Evolutionary conservation across 345 rosid genomes (phyloP).

Genomic region (Citrus reticulata): DNA sequence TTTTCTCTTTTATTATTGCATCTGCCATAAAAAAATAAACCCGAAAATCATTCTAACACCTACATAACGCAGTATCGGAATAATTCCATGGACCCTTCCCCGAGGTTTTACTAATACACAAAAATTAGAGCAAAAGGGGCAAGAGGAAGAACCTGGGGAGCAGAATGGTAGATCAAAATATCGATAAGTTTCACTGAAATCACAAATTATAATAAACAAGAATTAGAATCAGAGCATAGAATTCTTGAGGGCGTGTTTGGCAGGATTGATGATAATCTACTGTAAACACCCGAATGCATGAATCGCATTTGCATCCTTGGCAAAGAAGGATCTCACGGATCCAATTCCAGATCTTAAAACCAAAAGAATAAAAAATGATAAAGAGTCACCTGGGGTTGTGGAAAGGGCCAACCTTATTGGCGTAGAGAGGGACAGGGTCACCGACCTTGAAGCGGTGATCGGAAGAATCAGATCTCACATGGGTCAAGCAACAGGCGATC

Average conservation of each 20-base stretch:
- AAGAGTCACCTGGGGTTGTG: conserved; percentile 35
- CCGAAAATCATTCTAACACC: neutral
- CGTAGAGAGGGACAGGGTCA: conserved; percentile 35
- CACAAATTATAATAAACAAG: neutral
- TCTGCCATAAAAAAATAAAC: conserved; percentile 26
- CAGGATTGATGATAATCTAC: neutral
- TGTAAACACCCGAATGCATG: neutral
- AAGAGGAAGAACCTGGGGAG: conserved; percentile 28
- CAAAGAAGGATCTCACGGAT: neutral
- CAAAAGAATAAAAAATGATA: neutral
- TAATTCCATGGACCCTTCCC: neutral
- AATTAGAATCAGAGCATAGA: neutral
- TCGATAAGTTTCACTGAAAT: conserved; percentile 47
- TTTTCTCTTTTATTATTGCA: conserved; percentile 59
- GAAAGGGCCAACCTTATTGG: conserved; percentile 35
- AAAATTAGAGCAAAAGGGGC: neutral
- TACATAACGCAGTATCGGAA: neutral
- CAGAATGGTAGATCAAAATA: conserved; percentile 63
- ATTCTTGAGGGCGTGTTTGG: neutral
- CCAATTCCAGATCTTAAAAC: neutral
- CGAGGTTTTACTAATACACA: neutral
- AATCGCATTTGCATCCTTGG: neutral
- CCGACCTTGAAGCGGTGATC: conserved; percentile 34
- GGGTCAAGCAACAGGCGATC: neutral
- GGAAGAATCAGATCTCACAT: conserved; percentile 30